Evolutionary conservation across 345 rosid species (phyloP).

Genomic region (Gossypium stocksii): DNA sequence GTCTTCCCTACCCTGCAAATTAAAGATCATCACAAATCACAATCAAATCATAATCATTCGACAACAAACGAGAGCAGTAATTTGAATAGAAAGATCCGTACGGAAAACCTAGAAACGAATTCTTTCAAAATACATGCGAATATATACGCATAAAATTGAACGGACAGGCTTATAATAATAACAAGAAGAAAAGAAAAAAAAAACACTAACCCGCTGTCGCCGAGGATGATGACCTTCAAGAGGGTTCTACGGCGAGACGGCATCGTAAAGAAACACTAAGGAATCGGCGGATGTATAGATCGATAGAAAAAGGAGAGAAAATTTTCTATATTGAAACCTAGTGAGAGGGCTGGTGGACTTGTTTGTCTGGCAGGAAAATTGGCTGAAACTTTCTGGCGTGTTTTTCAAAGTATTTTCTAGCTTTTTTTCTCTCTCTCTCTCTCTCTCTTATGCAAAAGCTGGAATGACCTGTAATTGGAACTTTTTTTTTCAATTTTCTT

Average conservation of each 20-base stretch:
- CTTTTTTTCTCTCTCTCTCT: not conserved
- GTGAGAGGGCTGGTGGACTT: slow-evolving; percentile 4
- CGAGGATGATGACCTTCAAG: slow-evolving; percentile 94
- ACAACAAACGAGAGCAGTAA: not conserved
- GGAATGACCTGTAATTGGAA: slow-evolving; percentile 23
- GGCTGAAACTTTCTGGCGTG: not conserved
- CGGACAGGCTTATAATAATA: not conserved
- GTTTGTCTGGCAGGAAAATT: not conserved
- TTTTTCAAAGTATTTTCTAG: not conserved
- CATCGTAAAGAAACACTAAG: slow-evolving; percentile 38
- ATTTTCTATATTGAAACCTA: not conserved
- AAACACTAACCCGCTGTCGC: slow-evolving; percentile 80
- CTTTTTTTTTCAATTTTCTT: not conserved
- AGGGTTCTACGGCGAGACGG: slow-evolving; percentile 90
- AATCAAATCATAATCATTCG: slow-evolving; percentile 3
- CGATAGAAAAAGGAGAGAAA: not conserved
- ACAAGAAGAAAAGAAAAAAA: too few species aligned
- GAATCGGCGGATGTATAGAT: slow-evolving; percentile 19
- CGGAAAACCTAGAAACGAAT: slow-evolving; percentile 2
- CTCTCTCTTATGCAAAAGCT: slow-evolving; percentile 10
- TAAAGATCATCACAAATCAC: slow-evolving; percentile 10
- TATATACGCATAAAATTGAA: not conserved
- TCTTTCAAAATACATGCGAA: not conserved
- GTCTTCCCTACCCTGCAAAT: slow-evolving; percentile 91
- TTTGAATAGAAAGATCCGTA: slow-evolving; percentile 11